Evolutionary conservation across 192 early-diverging fungal species (phyloP).

Genomic region (Backusella tuberculispora): DNA sequence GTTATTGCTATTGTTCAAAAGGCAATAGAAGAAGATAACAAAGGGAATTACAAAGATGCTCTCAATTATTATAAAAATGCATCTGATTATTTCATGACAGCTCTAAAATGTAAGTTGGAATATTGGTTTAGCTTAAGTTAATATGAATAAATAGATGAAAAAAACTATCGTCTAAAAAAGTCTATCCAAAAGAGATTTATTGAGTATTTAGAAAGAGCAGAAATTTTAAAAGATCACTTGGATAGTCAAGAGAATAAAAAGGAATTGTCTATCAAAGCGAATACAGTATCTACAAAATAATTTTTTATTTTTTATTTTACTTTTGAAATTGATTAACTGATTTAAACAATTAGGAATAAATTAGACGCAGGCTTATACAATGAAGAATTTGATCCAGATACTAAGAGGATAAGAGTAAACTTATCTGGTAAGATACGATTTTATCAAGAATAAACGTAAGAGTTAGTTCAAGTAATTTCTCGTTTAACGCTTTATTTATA

Average conservation of each 20-base stretch:
- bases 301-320: conserved; percentile 17
- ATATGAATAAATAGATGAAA: conserved; percentile 73
- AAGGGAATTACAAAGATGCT: conserved; percentile 88
- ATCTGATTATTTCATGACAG: conserved; percentile 93
- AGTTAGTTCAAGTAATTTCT: background rate
- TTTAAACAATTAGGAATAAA: conserved; percentile 37
- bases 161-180: conserved; percentile 86
- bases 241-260: conserved; percentile 68
- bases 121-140: no score
- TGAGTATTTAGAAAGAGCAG: conserved; percentile 94
- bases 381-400: conserved; percentile 72
- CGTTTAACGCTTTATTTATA: no score
- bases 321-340: no score
- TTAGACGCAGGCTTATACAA: conserved; percentile 47
- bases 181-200: conserved; percentile 86
- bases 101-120: conserved; percentile 97
- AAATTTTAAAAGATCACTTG: conserved; percentile 90
- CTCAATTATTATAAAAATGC: conserved; percentile 86
- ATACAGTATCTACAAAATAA: conserved; percentile 48
- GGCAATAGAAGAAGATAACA: conserved; percentile 91
- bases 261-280: conserved; percentile 63
- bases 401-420: conserved; percentile 72
- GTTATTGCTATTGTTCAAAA: no score
- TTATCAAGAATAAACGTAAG: background rate
- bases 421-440: conserved; percentile 46